phyloP scores from a whole-genome alignment of 768 basidiomycete genomes.

The Candolleomyces eurysporus region DNA sequence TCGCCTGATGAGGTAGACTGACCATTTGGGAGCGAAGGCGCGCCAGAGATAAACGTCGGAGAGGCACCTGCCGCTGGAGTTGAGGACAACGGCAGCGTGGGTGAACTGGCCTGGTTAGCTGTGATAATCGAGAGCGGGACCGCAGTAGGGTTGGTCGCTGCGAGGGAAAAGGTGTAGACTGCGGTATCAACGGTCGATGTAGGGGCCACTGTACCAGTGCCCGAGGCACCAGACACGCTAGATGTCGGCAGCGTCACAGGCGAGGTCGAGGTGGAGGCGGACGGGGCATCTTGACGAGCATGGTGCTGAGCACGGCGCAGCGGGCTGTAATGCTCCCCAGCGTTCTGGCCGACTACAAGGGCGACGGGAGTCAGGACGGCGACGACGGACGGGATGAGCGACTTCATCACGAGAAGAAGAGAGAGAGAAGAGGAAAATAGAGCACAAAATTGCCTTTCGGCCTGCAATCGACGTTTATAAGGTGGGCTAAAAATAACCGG shows the following conservation, averaged over 20 bases:
- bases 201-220: constrained; percentile 7
- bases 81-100: constrained; percentile 44
- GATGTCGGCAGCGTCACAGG: constrained; percentile 4
- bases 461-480: background rate
- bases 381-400: background rate
- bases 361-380: background rate
- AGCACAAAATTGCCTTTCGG: background rate
- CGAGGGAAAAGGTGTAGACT: constrained; percentile 42
- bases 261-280: constrained; percentile 2
- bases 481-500: background rate
- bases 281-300: background rate
- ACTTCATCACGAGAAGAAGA: constrained; percentile 1
- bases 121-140: constrained; percentile 52
- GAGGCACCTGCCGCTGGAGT: constrained; percentile 49
- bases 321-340: background rate
- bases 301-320: background rate
- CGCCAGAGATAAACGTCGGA: constrained; percentile 51
- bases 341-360: background rate
- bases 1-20: constrained; percentile 13
- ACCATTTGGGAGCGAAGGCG: constrained; percentile 62
- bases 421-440: background rate
- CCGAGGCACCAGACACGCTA: background rate
- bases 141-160: constrained; percentile 58
- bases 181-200: constrained; percentile 22
- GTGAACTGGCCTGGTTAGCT: constrained; percentile 37